Conservation (phyloP, 108 stramenopile genomes). For the Epipyxis sp. region DNA sequence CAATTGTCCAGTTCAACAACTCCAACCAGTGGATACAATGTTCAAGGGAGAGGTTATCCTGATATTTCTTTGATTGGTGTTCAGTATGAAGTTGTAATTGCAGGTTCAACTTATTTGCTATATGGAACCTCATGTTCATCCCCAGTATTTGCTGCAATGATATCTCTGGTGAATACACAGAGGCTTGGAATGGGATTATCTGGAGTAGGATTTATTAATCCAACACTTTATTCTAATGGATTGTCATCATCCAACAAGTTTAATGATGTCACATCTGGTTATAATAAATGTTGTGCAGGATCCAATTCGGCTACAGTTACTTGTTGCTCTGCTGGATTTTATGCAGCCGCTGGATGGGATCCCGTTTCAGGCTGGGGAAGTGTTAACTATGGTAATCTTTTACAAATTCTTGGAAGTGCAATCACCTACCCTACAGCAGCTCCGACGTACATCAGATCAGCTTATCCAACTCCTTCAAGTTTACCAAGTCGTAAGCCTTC, state of each 20-base stretch:
- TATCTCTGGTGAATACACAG: constrained; percentile 23
- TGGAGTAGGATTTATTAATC: background rate
- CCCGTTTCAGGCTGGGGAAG: too few species aligned
- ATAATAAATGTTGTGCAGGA: too few species aligned
- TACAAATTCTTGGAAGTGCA: too few species aligned
- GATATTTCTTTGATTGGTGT: constrained; percentile 5
- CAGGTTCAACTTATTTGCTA: background rate
- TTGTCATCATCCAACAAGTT: background rate
- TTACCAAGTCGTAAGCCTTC: too few species aligned
- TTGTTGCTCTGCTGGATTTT: too few species aligned
- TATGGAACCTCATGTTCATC: constrained; percentile 30
- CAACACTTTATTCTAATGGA: constrained; percentile 13
- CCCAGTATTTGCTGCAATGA: constrained; percentile 13
- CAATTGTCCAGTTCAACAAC: background rate
- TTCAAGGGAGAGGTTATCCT: constrained; percentile 14
- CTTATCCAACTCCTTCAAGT: too few species aligned
- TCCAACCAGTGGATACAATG: constrained; percentile 6
- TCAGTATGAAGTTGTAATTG: constrained; percentile 27
- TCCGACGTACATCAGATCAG: too few species aligned
- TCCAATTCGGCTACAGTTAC: too few species aligned
- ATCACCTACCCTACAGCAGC: too few species aligned
- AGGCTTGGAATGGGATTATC: too few species aligned
- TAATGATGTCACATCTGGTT: constrained; percentile 22
- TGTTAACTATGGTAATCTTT: too few species aligned
- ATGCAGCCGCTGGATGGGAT: too few species aligned